Base-by-base conservation (phyloP, 495 filamentous ascomycete genomes). In the Neurospora sublineolata region DNA sequence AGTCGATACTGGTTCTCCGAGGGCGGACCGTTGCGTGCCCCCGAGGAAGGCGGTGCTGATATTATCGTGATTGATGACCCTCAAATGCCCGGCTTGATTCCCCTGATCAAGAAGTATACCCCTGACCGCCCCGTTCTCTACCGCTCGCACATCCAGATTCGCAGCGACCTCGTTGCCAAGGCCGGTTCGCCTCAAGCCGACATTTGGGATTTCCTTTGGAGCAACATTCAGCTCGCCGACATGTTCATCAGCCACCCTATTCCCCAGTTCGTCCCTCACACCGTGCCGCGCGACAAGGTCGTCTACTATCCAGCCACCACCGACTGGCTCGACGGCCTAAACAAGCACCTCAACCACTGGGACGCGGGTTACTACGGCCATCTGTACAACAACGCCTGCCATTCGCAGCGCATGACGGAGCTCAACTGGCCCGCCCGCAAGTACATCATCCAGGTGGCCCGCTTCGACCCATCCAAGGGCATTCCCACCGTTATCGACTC, bases 321-420 rank as follows among this genome's bases (percentile, higher is more conserved):
- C 1, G 93, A 97, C 76, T 96, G 93, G 92, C 84, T 96, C 38
- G 93, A 97, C 80, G 93, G 93, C 5, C 77, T 96, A 72, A 97
- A 96, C 81, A 97, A 97, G 78, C 75, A 83, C 40, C 84, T 97
- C 76, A 86, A 86, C 71, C 85, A 88, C 16, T 94, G 90, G 90
- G 91, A 94, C 77, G 81, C 84, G 7, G 87, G 87, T 4, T 93
- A 91, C 78, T 96, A 97, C 74, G 86, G 91, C 60, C 88, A 91
- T 70, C 80, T 88, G n/a, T 91, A 94, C 76, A 92, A 93, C 69
- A 79, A 82, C 16, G 82, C 87, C 58, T 93, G 90, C 80, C 84
- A 84, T 72, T 79, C 85, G 9, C 82, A 88, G 69, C 78, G 82
- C 72, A 89, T 89, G 86, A 85, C 89, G 3, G 83, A 86, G 33